phyloP scores from a whole-genome alignment of 108 stramenopile species.

The Halocafeteria seosinensis region DNA sequence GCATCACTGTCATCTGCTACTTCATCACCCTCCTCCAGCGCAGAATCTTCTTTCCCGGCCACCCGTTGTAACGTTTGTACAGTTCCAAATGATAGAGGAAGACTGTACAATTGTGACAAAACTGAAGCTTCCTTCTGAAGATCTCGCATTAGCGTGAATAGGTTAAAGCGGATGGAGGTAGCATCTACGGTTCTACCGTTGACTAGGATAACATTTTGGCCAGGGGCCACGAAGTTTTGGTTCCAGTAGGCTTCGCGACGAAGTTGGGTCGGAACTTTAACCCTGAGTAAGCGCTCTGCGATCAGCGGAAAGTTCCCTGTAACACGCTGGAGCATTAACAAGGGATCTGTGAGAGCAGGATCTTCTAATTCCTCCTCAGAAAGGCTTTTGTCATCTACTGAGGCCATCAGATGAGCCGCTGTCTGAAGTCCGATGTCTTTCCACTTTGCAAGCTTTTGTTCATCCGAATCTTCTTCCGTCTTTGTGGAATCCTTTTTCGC shows the following conservation, averaged over 20 bases:
- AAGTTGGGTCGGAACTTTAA: background rate
- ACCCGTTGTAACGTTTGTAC: background rate
- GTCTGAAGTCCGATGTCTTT: background rate
- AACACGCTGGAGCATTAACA: background rate
- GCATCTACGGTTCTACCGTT: constrained; percentile 21
- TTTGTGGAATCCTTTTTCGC: too few relatives aligned
- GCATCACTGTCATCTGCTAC: background rate
- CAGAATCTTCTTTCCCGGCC: background rate
- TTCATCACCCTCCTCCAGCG: background rate
- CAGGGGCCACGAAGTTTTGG: background rate
- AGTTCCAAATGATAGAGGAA: constrained; percentile 3
- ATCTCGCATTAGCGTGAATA: constrained; percentile 18
- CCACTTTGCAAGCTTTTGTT: background rate
- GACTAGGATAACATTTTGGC: constrained; percentile 17
- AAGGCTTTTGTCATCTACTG: background rate
- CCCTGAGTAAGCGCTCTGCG: background rate
- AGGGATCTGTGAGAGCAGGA: background rate
- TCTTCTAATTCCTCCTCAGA: background rate
- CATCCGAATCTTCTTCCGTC: too few relatives aligned
- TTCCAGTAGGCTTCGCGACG: background rate
- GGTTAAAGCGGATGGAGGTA: constrained; percentile 21
- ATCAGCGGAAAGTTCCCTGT: constrained; percentile 5
- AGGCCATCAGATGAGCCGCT: background rate
- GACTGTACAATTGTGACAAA: background rate
- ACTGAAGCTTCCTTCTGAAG: constrained; percentile 14